Base-by-base conservation (phyloP, 768 basidiomycete genomes). In the Trametes punicea region DNA sequence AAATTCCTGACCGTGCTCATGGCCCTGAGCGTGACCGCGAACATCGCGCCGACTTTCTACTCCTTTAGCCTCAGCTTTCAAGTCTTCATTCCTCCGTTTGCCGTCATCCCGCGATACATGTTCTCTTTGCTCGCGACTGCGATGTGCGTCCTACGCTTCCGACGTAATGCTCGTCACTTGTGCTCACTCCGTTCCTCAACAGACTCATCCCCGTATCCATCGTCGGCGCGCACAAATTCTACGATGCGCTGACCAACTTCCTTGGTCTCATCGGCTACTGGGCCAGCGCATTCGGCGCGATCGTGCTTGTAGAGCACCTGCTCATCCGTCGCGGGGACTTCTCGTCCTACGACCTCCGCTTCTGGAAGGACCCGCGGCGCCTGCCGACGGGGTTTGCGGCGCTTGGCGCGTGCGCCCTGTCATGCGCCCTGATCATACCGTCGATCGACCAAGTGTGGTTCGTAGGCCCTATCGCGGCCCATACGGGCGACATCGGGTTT, bases 21-120 rank as follows among this genome's bases (percentile, higher is more conserved):
- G 60, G 82, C 85, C n/a, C 71, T 94, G 27, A 85, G 84, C 55
- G 83, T 91, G 11, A 83, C 84, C 2, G 88, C 82, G 2, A 94
- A 93, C 71, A 86, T 90, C 41, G 88, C 90, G 1, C 82, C 85
- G 2, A 87, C 89, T 6, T 84, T 93, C 59, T 97, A 97, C 69
- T 90, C 87, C 40, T 80, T 87, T 55, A 81, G 84, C 60, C 77
- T 93, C 55, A 85, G 82, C 65, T 74, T 90, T 60, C 90, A 93
- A 65, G 76, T 87, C 1, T 76, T 85, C 62, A 67, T 87, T 4
- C 88, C 89, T 0, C 74, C 72, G 38, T 74, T 84, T 30, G 73
- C 77, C 10, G 70, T 66, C 55, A 75, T 90, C 6, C 89, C 88
- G 1, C 77, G 88, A 64, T 90, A 86, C 68, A 71, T 89, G 10